Evolutionary conservation across 208 protist species (phyloP).

Genomic region (Naegleria gruberi): DNA sequence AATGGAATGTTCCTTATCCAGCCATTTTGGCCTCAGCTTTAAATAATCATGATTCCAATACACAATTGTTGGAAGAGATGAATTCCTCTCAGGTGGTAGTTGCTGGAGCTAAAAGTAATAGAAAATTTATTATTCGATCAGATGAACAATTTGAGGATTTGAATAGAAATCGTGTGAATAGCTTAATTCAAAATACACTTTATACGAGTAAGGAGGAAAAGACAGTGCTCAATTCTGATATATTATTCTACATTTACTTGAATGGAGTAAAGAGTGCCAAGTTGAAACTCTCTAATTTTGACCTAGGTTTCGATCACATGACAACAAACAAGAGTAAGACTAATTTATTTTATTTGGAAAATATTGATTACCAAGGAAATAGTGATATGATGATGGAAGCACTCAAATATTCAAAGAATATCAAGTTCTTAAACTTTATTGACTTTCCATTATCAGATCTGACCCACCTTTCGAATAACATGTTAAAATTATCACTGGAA

Average conservation of each 20-base stretch:
- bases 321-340: not conserved
- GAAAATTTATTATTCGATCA: not conserved
- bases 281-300: not conserved
- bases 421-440: too few relatives aligned
- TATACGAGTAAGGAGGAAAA: not conserved
- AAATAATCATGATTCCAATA: not conserved
- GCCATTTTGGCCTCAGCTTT: not conserved
- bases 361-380: not conserved
- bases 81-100: not conserved
- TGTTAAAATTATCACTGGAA: too few relatives aligned
- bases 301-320: not conserved
- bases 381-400: too few relatives aligned
- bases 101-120: not conserved
- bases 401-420: too few relatives aligned
- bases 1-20: not conserved
- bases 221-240: not conserved
- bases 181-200: not conserved
- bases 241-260: not conserved
- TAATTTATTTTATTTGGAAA: not conserved
- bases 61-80: not conserved
- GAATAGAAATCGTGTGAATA: not conserved
- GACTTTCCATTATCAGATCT: too few relatives aligned
- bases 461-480: too few relatives aligned
- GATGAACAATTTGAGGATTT: not conserved
- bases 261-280: not conserved